A percentile compares a stretch with the other conserved stretches of the same genome.
Conservation (phyloP, 768 basidiomycete genomes). For the Auricularia heimuer region DNA sequence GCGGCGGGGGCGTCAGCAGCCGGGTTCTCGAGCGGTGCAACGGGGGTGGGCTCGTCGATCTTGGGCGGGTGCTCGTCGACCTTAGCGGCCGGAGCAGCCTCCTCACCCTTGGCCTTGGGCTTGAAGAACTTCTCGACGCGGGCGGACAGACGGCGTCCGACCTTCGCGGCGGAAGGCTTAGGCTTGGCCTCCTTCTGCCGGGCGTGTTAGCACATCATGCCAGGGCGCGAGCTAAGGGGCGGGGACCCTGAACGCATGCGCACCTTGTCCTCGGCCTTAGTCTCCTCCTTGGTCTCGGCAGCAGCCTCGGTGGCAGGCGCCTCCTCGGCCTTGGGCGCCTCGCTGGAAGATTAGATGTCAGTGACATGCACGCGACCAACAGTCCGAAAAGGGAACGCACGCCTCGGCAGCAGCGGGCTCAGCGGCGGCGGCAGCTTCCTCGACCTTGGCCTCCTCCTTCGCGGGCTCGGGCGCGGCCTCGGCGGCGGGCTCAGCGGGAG, state of each 20-base stretch:
- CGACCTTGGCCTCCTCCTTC: slow-evolving; percentile 32
- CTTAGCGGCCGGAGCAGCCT: slow-evolving; percentile 56
- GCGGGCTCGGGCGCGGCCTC: slow-evolving; percentile 15
- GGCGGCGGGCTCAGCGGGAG: slow-evolving; percentile 23
- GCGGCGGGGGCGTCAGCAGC: slow-evolving; percentile 35
- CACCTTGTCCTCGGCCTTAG: slow-evolving; percentile 28
- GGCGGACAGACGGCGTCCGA: slow-evolving; percentile 73
- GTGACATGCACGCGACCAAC: slow-evolving; percentile 16
- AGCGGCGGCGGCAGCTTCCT: slow-evolving; percentile 22
- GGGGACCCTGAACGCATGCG: slow-evolving; percentile 9
- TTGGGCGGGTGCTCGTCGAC: slow-evolving; percentile 84
- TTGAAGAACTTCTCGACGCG: slow-evolving; percentile 73
- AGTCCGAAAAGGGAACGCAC: background rate
- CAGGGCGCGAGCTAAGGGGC: background rate
- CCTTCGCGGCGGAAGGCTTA: slow-evolving; percentile 37
- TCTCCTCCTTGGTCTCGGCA: slow-evolving; percentile 32
- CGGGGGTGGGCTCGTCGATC: slow-evolving; percentile 72
- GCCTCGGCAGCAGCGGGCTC: slow-evolving; percentile 17
- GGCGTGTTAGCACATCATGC: background rate
- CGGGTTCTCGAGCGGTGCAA: slow-evolving; percentile 68
- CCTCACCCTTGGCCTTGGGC: slow-evolving; percentile 18
- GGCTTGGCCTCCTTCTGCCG: slow-evolving; percentile 48
- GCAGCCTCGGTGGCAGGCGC: slow-evolving; percentile 27
- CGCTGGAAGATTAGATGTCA: background rate
- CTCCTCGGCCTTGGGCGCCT: slow-evolving; percentile 19